These are phyloP conservation scores for Hymenochaete sp. DNA, from an alignment of 1,284 basidiomycete genomes.

Conservation along the genomic window DNA sequence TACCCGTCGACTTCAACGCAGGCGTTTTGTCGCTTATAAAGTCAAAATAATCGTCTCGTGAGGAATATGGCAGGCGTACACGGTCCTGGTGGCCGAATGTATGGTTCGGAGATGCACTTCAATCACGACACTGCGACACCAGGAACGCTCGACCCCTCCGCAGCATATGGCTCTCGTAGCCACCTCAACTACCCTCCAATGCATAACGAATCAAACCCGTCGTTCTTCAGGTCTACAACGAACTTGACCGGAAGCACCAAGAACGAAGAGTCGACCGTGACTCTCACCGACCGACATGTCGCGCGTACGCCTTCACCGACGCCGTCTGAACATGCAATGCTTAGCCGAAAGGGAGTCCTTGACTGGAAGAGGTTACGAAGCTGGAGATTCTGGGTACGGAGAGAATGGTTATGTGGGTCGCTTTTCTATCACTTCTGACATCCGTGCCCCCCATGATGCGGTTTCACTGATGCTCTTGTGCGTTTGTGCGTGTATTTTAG, in stretches of 20 bases:
- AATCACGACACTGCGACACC: neutral
- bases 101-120: too few species aligned
- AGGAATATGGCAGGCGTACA: slow-evolving; percentile 9
- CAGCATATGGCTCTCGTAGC: neutral
- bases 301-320: slow-evolving; percentile 34
- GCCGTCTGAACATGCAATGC: slow-evolving; percentile 30
- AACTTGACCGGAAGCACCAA: slow-evolving; percentile 3
- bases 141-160: slow-evolving; percentile 2
- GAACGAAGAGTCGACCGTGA: slow-evolving; percentile 4
- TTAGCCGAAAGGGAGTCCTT: slow-evolving; percentile 31
- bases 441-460: slow-evolving; percentile 3
- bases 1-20: slow-evolving; percentile 9
- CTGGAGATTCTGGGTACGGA: slow-evolving; percentile 43
- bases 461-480: neutral
- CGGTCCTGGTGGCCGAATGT: slow-evolving; percentile 6
- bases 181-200: slow-evolving; percentile 11
- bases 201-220: slow-evolving; percentile 13
- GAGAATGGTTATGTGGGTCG: slow-evolving; percentile 41
- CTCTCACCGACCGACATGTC: slow-evolving; percentile 8
- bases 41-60: neutral
- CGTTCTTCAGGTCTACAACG: slow-evolving; percentile 8
- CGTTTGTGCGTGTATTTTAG: slow-evolving; percentile 18
- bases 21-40: slow-evolving; percentile 10
- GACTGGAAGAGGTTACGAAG: slow-evolving; percentile 36
- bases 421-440: neutral